These are phyloP conservation scores for Austroboletus niveus DNA, from an alignment of 1,284 basidiomycete genomes.

Conservation along the genomic window DNA sequence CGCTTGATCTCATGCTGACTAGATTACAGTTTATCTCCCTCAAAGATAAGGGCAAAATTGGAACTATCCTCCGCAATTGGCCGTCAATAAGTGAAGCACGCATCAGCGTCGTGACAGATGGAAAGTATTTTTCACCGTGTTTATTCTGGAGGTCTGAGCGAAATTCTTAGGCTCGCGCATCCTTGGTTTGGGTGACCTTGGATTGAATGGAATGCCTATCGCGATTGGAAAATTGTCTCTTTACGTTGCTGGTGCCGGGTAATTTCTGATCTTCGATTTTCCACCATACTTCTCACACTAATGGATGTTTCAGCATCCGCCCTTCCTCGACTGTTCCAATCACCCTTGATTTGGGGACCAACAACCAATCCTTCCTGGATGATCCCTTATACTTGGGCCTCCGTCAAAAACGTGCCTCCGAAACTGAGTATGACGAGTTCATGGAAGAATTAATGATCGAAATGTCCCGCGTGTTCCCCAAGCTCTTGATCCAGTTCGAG, in stretches of 20 bases:
- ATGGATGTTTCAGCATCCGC: conserved; percentile 59
- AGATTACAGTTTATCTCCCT: conserved; percentile 72
- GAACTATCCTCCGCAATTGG: conserved; percentile 73
- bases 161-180: conserved; percentile 71
- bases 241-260: conserved; percentile 88
- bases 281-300: neutral
- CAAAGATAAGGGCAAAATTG: conserved; percentile 81
- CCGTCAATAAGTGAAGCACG: conserved; percentile 70
- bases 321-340: conserved; percentile 87
- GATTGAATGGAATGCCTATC: conserved; percentile 89
- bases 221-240: conserved; percentile 91
- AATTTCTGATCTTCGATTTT: conserved; percentile 17
- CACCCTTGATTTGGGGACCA: conserved; percentile 84
- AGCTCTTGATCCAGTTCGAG: conserved; percentile 90
- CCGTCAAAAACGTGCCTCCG: conserved; percentile 65
- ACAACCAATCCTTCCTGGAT: conserved; percentile 78
- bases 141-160: conserved; percentile 1
- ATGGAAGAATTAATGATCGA: conserved; percentile 94
- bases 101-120: conserved; percentile 88
- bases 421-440: conserved; percentile 72
- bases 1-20: neutral
- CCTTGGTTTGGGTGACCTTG: conserved; percentile 89
- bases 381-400: conserved; percentile 92
- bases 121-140: conserved; percentile 35
- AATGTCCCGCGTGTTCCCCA: conserved; percentile 73